Base-by-base conservation (phyloP, 2,329 filamentous ascomycete species). In the Pseudogymnoascus sp. region DNA sequence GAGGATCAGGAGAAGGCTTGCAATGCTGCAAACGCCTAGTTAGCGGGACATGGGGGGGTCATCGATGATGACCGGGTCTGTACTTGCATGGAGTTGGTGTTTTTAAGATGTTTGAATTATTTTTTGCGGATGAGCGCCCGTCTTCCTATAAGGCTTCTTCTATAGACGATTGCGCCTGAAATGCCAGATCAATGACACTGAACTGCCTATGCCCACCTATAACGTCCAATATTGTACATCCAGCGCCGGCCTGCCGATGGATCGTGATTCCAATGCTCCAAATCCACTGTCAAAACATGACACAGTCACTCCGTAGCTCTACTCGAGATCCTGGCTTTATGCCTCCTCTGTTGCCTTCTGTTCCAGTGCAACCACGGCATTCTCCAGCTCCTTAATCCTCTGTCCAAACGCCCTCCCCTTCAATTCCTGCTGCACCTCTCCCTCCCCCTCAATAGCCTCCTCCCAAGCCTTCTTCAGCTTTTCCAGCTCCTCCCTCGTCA, bases 1-100 rank as follows among this genome's bases (percentile, higher is more conserved):
- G 76, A 79, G 64, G 68, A 73, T 4, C 85, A 88, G 73, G 76
- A 84, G 68, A 66, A 64, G n/a, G 67, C 74, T 14, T 50, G 43
- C 43, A 50, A 50, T 50, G 43, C 43, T 16, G 43, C 43, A 4
- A 54, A 20, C 28, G 47, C 47, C 16, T 33, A 54, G 33, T 18
- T 33, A 20, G 47, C 28, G n/a, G 47, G 47, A 18, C 9, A 33
- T 54, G 11, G n/a, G 28, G 25, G 30, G 9, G 9, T 33, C 11
- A 16, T 20, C 28, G 25, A 6, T 4, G 11, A 54, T 30, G 16
- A 33, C 3, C 28, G 47, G 9, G 14, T 54, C 33, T 54, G 9
- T 33, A 54, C 16, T 54, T 33, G 28, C 25, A 54, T 33, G 28
- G 47, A 33, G 47, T 54, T 54, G 47, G 47, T 33, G n/a, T 54